Evolutionary conservation across 257 asterid genomes (phyloP), one percentile per base, ranked within the genome.

Genomic region (Handroanthus guayacan): DNA sequence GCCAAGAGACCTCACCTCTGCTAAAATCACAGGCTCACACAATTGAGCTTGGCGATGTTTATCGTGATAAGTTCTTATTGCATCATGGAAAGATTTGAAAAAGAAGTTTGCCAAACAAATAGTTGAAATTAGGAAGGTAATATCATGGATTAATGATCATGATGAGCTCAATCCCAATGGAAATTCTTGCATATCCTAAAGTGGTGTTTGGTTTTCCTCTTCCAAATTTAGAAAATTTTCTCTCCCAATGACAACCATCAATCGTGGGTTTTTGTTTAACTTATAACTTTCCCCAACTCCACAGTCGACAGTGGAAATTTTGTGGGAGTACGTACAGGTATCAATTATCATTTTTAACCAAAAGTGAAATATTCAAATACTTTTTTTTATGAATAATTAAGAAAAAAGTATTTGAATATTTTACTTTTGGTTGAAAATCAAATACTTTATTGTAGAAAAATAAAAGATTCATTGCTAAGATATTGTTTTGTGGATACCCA

Each of bases 151-250:
- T 14, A 51, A 51, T 13, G 57, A 12, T 51, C 57, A 2, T 51
- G 18, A 51, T 51, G 16, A 18, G 62, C 25, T 56, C 1, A 56
- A 56, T 34, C 62, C 36, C 12, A 56, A 0, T 12, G 63, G 63
- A 25, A 57, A 57, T 18, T 18, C 63, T 57, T 57, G 62, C 64
- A 58, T 16, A 58, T 7, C 41, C 31, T 13, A 48, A 50, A 64
- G 79, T 75, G 79, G 79, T n/a, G 73, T 64, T 73, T 73, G 66
- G 73, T 52, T 62, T 61, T 41, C 12, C 52, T 45, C 39, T 61
- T 39, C 61, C 44, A 73, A 62, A 9, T 31, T 7, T 6, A 14
- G 38, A 61, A 48, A n/a, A 16, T 62, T 37, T 50, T 12, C 16
- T 11, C 67, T 64, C 67, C 65, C 55, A 18, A 63, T 41, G 58